Conservation (phyloP, 257 asterid genomes). For the Leptodermis oblonga region DNA sequence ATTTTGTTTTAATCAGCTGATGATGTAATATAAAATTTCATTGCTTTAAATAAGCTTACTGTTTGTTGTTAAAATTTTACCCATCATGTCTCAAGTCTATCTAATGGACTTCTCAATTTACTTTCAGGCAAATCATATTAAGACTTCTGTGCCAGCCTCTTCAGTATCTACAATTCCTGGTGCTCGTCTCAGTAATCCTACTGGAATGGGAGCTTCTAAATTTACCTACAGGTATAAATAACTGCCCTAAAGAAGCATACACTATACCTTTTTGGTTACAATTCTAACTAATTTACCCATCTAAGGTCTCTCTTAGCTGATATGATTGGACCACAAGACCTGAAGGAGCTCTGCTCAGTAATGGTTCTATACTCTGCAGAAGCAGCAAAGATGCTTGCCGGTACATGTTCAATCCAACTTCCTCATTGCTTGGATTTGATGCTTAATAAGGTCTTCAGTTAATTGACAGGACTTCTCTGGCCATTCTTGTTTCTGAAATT, state of each 20-base stretch:
- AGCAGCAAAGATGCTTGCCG: slow-evolving; percentile 87
- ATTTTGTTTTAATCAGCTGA: not conserved
- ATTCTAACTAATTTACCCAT: slow-evolving; percentile 34
- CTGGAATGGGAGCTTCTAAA: slow-evolving; percentile 74
- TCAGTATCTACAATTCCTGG: slow-evolving; percentile 47
- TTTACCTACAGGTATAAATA: slow-evolving; percentile 72
- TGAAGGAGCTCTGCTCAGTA: slow-evolving; percentile 95
- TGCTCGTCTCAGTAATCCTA: slow-evolving; percentile 47
- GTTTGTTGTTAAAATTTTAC: not conserved
- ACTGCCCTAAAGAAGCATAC: slow-evolving; percentile 10
- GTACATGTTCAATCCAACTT: slow-evolving; percentile 30
- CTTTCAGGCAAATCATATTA: slow-evolving; percentile 58
- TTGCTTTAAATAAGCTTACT: not conserved
- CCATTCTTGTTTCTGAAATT: not conserved
- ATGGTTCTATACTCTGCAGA: slow-evolving; percentile 81
- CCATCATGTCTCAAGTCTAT: not conserved
- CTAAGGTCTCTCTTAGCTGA: slow-evolving; percentile 92
- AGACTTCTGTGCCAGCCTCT: slow-evolving; percentile 52
- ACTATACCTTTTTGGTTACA: slow-evolving; percentile 8
- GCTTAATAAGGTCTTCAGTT: not conserved
- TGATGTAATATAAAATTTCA: not conserved
- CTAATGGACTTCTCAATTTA: slow-evolving; percentile 5
- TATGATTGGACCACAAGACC: slow-evolving; percentile 87
- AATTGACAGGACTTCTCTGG: not conserved
- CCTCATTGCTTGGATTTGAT: not conserved